These are phyloP conservation scores for Spatholobus suberectus DNA, from an alignment of 306 rosid genomes.

Conservation along the genomic window DNA sequence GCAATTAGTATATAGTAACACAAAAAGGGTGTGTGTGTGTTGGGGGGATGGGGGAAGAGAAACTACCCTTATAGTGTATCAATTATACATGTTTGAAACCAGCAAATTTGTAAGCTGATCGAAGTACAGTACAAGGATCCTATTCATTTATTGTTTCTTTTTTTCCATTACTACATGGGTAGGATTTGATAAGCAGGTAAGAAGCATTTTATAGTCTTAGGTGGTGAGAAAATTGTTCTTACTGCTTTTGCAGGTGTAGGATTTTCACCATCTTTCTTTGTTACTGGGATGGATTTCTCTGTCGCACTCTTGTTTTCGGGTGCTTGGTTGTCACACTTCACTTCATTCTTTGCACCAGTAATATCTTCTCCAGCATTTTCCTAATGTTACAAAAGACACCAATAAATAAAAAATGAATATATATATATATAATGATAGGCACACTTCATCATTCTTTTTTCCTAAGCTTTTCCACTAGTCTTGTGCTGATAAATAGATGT, in stretches of 20 bases:
- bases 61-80: constrained; percentile 18
- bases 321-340: constrained; percentile 53
- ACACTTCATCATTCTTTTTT: not conserved
- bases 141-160: not conserved
- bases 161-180: not conserved
- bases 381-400: constrained; percentile 45
- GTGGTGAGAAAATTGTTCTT: constrained; percentile 48
- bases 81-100: constrained; percentile 1
- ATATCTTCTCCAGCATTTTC: constrained; percentile 62
- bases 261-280: constrained; percentile 77
- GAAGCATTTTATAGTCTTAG: not conserved
- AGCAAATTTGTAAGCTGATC: not conserved
- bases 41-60: too few relatives aligned
- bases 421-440: not conserved
- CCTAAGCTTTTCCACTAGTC: not conserved
- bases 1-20: constrained; percentile 3
- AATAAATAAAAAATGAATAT: constrained; percentile 13
- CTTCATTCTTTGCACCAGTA: constrained; percentile 61
- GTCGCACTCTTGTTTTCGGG: constrained; percentile 70
- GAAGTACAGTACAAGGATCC: not conserved
- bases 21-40: not conserved
- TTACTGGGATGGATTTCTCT: constrained; percentile 65
- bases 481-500: not conserved
- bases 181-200: not conserved
- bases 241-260: constrained; percentile 65